A percentile compares a stretch with the other conserved stretches of the same genome.
phyloP scores from a whole-genome alignment of 306 rosid species.

The Clitoria ternatea region DNA sequence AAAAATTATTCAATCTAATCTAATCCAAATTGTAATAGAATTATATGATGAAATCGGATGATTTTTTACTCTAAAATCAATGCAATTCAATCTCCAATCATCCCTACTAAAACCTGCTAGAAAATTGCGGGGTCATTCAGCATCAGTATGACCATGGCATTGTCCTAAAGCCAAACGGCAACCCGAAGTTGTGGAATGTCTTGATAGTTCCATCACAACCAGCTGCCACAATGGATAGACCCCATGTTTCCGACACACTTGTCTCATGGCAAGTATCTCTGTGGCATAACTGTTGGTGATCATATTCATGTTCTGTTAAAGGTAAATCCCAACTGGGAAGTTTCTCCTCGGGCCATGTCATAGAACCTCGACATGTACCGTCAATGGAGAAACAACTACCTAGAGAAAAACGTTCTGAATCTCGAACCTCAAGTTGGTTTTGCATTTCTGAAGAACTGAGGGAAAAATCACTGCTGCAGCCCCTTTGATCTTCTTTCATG shows the following conservation, averaged over 20 bases:
- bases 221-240: conserved; percentile 60
- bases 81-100: no score
- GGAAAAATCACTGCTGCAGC: background rate
- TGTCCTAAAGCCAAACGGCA: conserved; percentile 52
- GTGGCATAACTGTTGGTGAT: background rate
- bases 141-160: background rate
- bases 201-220: conserved; percentile 62
- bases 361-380: conserved; percentile 43
- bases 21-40: no score
- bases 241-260: conserved; percentile 51
- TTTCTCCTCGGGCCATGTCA: conserved; percentile 74
- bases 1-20: no score
- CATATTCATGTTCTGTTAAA: conserved; percentile 26
- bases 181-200: conserved; percentile 76
- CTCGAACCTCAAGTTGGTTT: conserved; percentile 21
- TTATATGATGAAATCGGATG: no score
- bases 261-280: background rate
- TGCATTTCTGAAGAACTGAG: conserved; percentile 14
- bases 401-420: conserved; percentile 41
- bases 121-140: background rate
- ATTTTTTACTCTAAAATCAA: no score
- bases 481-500: conserved; percentile 23
- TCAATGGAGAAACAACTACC: conserved; percentile 55
- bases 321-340: conserved; percentile 45
- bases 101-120: no score